A percentile compares a stretch with the other conserved stretches of the same genome.
phyloP scores from a whole-genome alignment of 305 asterid genomes.

The Nicotiana rustica region DNA sequence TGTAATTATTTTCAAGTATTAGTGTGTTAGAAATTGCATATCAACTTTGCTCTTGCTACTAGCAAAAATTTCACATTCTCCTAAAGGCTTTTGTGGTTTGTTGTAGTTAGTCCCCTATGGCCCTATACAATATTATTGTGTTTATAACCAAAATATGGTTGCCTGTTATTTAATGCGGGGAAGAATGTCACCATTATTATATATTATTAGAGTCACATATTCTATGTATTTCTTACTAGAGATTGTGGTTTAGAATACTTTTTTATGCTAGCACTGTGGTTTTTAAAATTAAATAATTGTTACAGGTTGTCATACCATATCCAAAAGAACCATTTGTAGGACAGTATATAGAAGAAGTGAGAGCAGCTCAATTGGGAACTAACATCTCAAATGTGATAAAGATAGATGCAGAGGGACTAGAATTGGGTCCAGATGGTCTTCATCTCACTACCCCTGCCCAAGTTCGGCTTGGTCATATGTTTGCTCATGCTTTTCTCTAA shows the following conservation, averaged over 20 bases:
- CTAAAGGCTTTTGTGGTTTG: not conserved
- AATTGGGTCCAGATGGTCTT: constrained; percentile 18
- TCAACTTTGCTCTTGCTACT: not conserved
- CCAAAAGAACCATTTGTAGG: constrained; percentile 25
- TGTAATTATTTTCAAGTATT: no score
- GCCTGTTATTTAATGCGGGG: no score
- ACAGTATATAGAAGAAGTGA: constrained; percentile 31
- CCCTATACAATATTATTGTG: no score
- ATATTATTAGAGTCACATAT: no score
- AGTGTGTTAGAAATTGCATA: no score
- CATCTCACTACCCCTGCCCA: constrained; percentile 29
- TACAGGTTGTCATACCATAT: constrained; percentile 21
- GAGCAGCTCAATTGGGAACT: constrained; percentile 30
- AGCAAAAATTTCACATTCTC: not conserved
- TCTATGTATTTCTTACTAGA: no score
- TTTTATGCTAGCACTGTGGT: not conserved
- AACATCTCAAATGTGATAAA: constrained; percentile 29
- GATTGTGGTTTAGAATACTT: not conserved
- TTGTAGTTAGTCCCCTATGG: no score
- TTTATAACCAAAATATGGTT: no score
- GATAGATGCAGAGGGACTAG: constrained; percentile 33
- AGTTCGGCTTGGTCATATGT: not conserved
- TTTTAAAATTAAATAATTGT: not conserved
- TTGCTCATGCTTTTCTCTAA: constrained; percentile 4
- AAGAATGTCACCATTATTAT: no score